A percentile compares a stretch with the other conserved stretches of the same genome.
Evolutionary conservation across 306 rosid species (phyloP).

Genomic region (Cicer pinnatifidum): DNA sequence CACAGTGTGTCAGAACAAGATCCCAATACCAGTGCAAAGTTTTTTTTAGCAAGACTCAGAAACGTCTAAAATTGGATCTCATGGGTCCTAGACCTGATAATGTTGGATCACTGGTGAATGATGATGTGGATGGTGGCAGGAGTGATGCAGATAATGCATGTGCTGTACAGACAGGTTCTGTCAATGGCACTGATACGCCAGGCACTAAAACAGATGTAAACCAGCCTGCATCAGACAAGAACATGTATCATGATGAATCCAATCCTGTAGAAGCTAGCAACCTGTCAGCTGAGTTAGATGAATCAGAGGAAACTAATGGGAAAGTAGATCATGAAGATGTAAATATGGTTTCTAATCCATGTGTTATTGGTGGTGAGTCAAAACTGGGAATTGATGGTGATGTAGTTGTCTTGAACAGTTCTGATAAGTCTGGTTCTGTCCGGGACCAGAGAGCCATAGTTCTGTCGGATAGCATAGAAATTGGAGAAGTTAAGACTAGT

Average conservation of each 20-base stretch:
- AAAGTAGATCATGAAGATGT: slow-evolving; percentile 42
- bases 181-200: slow-evolving; percentile 49
- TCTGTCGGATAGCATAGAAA: slow-evolving; percentile 43
- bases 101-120: slow-evolving; percentile 53
- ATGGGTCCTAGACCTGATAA: slow-evolving; percentile 50
- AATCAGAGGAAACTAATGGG: slow-evolving; percentile 45
- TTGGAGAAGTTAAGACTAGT: slow-evolving; percentile 35
- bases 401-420: slow-evolving; percentile 41
- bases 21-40: slow-evolving; percentile 80
- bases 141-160: slow-evolving; percentile 73
- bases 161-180: slow-evolving; percentile 55
- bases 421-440: slow-evolving; percentile 45
- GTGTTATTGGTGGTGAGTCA: slow-evolving; percentile 45
- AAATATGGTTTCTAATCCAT: slow-evolving; percentile 47
- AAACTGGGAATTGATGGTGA: slow-evolving; percentile 45
- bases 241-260: slow-evolving; percentile 49
- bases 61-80: slow-evolving; percentile 69
- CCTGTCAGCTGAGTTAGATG: slow-evolving; percentile 44
- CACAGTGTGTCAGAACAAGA: slow-evolving; percentile 62
- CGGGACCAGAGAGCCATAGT: slow-evolving; percentile 38
- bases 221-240: slow-evolving; percentile 43
- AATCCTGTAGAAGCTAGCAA: slow-evolving; percentile 50
- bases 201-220: slow-evolving; percentile 57
- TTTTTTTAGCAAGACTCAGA: slow-evolving; percentile 81
- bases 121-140: slow-evolving; percentile 66